Evolutionary conservation across 371 early-diverging fungal genomes (phyloP), one percentile per base, ranked within the genome.

Genomic region (Mucor plumbeus): DNA sequence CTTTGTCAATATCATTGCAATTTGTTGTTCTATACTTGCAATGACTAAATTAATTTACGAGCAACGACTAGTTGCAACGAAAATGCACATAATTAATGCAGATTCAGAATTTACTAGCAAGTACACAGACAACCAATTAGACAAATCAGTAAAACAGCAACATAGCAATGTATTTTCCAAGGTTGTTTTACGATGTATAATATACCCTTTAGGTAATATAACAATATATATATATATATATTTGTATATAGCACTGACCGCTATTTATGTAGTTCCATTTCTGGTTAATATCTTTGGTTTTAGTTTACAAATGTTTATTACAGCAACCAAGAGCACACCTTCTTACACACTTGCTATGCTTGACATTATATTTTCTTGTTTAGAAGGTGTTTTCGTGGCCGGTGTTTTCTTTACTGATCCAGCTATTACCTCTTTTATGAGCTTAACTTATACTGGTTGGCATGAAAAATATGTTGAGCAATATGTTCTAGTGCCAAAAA

Each of bases 361-460:
- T 7, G 55, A 35, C 7, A 50, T 61, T n/a, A 35, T 58, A 0
- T 60, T 75, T 33, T n/a, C 62, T 1, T 44, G 44, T 11, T 7
- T 67, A 13, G 65, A 41, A 61, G 75, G 75, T 1, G 48, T 71
- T 8, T 60, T 75, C 31, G 61, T 69, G 5, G 44, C 68, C 11
- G 33, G 69, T n/a, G 60, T 75, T 4, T 75, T 75, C 54, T 75
- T 75, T 36, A 72, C 70, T 26, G 76, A 75, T n/a, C 76, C 76
- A 1, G 57, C 64, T n/a, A 63, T 75, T 14, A 55, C 47, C 0
- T 41, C 31, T 4, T 31, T 66, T 5, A 35, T 61, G n/a, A 50
- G 21, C 7, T 8, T 15, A 15, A 36, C 35, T 8, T 61, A 35
- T 19, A 15, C 34, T 15, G 21, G 17, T 9, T 61, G 36, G 14